Evolutionary conservation across 805 yeast genomes (phyloP).

Genomic region (Teunomyces tritomae): DNA sequence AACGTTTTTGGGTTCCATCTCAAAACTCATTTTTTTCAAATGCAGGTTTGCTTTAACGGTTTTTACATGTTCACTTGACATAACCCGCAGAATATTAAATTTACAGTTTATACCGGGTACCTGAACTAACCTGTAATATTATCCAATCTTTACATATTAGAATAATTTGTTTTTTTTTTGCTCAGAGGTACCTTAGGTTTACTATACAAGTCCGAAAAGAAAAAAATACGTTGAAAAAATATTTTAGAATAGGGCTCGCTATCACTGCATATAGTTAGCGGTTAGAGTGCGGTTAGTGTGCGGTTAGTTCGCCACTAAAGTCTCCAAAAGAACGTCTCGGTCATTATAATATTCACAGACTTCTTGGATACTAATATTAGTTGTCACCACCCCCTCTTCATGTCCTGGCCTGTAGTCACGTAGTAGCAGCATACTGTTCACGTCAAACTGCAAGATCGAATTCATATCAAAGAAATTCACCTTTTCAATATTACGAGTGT

Average conservation of each 20-base stretch:
- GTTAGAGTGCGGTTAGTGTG: too few relatives aligned
- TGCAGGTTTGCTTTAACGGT: background rate
- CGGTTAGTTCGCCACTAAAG: background rate
- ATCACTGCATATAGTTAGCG: background rate
- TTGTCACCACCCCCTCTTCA: background rate
- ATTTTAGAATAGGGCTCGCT: background rate
- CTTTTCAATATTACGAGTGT: slow-evolving; percentile 26
- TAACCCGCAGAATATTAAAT: background rate
- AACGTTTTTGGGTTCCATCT: background rate
- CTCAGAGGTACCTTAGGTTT: background rate
- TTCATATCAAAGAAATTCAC: slow-evolving; percentile 20
- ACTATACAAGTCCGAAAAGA: background rate
- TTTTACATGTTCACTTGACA: background rate
- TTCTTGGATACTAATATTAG: slow-evolving; percentile 11
- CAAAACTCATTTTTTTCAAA: background rate
- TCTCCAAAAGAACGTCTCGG: slow-evolving; percentile 4
- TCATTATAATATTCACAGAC: slow-evolving; percentile 19
- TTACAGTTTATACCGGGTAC: background rate
- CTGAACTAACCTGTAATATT: too few relatives aligned
- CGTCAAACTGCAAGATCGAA: slow-evolving; percentile 22
- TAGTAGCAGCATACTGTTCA: slow-evolving; percentile 19
- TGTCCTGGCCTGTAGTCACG: slow-evolving; percentile 24
- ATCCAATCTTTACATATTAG: too few relatives aligned
- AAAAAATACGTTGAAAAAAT: background rate
- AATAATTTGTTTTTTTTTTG: too few relatives aligned